Evolutionary conservation across 2,329 filamentous ascomycete species (phyloP).

Genomic region (Claviceps pazoutovae): DNA sequence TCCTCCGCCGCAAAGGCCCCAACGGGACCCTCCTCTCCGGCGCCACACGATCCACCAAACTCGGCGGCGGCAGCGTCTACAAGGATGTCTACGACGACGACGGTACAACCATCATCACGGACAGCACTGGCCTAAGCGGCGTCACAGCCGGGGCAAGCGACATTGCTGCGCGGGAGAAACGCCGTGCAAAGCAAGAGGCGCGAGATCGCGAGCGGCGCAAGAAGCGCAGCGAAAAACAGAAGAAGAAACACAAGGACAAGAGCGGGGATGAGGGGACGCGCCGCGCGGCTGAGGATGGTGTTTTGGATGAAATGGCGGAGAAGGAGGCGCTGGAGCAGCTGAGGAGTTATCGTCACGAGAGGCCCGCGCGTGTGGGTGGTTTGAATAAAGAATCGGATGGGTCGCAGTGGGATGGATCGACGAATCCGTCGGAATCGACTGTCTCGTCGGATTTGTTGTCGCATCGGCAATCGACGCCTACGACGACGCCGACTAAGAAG

Average conservation of each 20-base stretch:
- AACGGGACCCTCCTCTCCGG: slow-evolving; percentile 77
- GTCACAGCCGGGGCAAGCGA: slow-evolving; percentile 45
- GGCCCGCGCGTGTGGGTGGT: slow-evolving; percentile 73
- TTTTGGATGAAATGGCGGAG: slow-evolving; percentile 52
- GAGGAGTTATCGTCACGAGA: slow-evolving; percentile 73
- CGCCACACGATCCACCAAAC: slow-evolving; percentile 65
- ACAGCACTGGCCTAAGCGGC: slow-evolving; percentile 33
- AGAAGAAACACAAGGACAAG: not conserved
- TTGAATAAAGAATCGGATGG: slow-evolving; percentile 74
- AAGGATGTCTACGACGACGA: slow-evolving; percentile 49
- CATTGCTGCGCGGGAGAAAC: slow-evolving; percentile 39
- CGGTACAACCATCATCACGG: slow-evolving; percentile 31
- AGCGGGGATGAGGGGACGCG: slow-evolving; percentile 29
- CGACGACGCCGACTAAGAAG: slow-evolving; percentile 31
- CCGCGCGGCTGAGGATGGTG: slow-evolving; percentile 42
- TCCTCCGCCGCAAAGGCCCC: slow-evolving; percentile 74
- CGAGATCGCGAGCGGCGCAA: slow-evolving; percentile 25
- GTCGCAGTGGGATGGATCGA: slow-evolving; percentile 62
- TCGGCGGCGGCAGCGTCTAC: slow-evolving; percentile 80
- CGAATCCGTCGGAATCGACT: slow-evolving; percentile 51
- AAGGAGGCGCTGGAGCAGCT: slow-evolving; percentile 54
- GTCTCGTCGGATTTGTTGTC: slow-evolving; percentile 44
- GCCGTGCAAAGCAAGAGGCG: slow-evolving; percentile 38
- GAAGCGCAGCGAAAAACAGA: slow-evolving; percentile 5
- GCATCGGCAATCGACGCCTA: slow-evolving; percentile 43